A percentile compares a stretch with the other conserved stretches of the same genome.
Evolutionary conservation across 1,139 yeast species (phyloP).

Genomic region (Pneumocystis canis): DNA sequence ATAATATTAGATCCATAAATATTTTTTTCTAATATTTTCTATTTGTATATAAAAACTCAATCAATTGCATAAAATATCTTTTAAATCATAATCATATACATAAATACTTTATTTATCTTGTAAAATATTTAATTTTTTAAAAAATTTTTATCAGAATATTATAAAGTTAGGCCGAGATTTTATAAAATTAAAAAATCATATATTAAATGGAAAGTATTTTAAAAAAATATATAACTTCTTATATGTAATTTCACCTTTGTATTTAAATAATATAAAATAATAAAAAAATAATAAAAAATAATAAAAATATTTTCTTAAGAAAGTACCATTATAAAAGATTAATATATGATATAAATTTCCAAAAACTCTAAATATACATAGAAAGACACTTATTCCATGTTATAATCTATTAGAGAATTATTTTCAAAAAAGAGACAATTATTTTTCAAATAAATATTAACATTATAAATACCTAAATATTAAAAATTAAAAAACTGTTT

Average conservation of each 20-base stretch:
- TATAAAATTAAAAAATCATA: not conserved
- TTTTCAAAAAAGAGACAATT: not conserved
- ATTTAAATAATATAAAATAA: not conserved
- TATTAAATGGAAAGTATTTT: not conserved
- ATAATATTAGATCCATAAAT: not conserved
- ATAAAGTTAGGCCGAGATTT: not conserved
- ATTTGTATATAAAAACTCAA: not conserved
- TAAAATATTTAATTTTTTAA: not conserved
- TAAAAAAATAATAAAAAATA: not conserved
- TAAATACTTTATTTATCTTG: not conserved
- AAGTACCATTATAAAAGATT: no score
- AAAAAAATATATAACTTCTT: no score
- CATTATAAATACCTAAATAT: not conserved
- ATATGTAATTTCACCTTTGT: not conserved
- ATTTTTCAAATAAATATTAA: not conserved
- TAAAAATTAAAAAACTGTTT: not conserved
- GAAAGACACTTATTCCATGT: not conserved
- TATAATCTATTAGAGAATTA: not conserved
- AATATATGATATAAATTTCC: no score
- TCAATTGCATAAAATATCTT: not conserved
- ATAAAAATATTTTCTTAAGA: not conserved
- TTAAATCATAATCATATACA: not conserved
- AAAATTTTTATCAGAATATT: no score
- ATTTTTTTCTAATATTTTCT: not conserved
- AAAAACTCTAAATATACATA: no score